phyloP scores from a whole-genome alignment of 805 yeast species.

The Wickerhamomyces rabaulensis region DNA sequence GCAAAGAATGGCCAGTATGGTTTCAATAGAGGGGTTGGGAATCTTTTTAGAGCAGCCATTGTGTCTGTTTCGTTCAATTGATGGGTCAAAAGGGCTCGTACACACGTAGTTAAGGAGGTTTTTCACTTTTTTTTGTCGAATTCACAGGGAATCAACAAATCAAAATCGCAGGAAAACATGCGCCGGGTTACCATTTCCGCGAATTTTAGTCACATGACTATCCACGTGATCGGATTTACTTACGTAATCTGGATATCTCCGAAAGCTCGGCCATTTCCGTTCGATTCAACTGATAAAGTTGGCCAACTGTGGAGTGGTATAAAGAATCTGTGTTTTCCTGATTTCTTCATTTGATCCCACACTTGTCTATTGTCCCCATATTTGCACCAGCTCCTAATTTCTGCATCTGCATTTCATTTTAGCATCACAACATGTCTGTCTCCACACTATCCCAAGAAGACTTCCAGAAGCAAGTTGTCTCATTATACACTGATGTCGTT shows the following conservation, averaged over 20 bases:
- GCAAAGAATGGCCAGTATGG: constrained; percentile 86
- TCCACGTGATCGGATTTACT: neutral
- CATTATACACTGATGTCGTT: constrained; percentile 54
- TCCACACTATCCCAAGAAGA: constrained; percentile 15
- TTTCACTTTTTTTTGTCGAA: neutral
- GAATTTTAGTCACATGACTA: neutral
- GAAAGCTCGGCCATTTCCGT: neutral
- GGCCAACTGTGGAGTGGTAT: neutral
- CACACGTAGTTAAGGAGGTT: neutral
- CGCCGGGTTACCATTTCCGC: neutral
- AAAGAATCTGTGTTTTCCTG: neutral
- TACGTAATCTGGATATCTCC: neutral
- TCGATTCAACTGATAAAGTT: neutral
- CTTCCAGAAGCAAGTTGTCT: constrained; percentile 20
- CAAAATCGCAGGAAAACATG: neutral
- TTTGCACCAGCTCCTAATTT: too few species aligned
- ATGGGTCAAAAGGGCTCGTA: neutral
- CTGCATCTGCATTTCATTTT: neutral
- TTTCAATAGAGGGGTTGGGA: constrained; percentile 44
- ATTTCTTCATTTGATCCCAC: neutral
- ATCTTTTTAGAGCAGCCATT: constrained; percentile 35
- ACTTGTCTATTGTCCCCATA: too few species aligned
- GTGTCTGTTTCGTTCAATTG: constrained; percentile 1
- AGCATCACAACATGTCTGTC: neutral
- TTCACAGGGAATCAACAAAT: neutral